These are phyloP conservation scores for Clavispora carvajalis DNA, from an alignment of 805 yeast species.

Conservation along the genomic window DNA sequence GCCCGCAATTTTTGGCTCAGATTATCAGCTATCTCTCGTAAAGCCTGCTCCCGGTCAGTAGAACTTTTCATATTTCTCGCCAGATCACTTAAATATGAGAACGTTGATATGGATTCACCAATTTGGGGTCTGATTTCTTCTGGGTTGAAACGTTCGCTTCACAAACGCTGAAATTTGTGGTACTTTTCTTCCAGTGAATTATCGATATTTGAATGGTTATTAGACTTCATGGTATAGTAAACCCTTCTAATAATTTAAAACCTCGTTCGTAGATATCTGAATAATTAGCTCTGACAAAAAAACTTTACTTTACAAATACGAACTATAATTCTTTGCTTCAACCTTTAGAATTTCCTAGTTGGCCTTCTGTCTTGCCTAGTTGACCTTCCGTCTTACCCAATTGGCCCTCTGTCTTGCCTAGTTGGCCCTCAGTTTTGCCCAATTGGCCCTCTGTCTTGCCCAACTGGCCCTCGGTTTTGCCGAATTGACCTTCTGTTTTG, in stretches of 20 bases:
- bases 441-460: slow-evolving; percentile 6
- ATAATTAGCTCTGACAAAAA: too few species aligned
- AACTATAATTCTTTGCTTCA: slow-evolving; percentile 2
- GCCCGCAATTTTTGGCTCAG: slow-evolving; percentile 21
- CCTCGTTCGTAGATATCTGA: too few species aligned
- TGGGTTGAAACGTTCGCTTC: slow-evolving; percentile 21
- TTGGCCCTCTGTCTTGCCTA: slow-evolving; percentile 8
- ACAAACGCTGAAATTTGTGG: slow-evolving; percentile 4
- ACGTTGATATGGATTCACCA: slow-evolving; percentile 24
- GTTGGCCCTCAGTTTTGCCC: slow-evolving; percentile 4
- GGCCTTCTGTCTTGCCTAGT: slow-evolving; percentile 8
- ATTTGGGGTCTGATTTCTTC: slow-evolving; percentile 23
- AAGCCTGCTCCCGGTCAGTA: slow-evolving; percentile 28
- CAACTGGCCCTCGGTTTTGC: slow-evolving; percentile 14
- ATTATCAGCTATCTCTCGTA: slow-evolving; percentile 33
- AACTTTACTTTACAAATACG: too few species aligned
- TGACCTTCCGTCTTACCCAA: slow-evolving; percentile 14
- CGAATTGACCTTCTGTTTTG: slow-evolving; percentile 8
- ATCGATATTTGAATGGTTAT: background rate
- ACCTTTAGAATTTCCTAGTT: slow-evolving; percentile 3
- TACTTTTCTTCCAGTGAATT: slow-evolving; percentile 5
- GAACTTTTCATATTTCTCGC: slow-evolving; percentile 26
- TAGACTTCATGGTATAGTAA: background rate
- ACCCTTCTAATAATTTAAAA: too few species aligned
- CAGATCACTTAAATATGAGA: slow-evolving; percentile 22